Base-by-base conservation (phyloP, 148 eudicot species). In the Spergularia marina region DNA sequence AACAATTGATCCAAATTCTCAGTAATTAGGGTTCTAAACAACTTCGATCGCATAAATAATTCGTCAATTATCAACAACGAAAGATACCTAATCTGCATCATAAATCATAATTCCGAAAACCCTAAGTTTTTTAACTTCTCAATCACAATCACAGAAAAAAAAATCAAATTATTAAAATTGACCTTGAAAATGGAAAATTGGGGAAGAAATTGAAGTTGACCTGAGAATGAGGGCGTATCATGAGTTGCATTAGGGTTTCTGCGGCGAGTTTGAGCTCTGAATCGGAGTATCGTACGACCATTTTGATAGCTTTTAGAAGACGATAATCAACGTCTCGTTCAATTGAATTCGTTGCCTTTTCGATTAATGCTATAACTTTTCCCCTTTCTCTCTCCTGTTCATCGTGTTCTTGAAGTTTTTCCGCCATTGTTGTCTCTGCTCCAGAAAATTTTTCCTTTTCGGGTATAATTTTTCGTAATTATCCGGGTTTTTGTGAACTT, bases 141-240 rank as follows among this genome's bases (percentile, higher is more conserved):
- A 30, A 30, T 30, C 36, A 30, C 36, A 30, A 30, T 30, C 36
- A 30, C 36, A 30, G 1, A 30, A 30, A 2, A 0, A 0, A 30
- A 0, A 36, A 70, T 30, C 17, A 13, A 0, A 7, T 52, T 3
- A 78, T 39, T 47, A 16, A 9, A 70, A 70, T 7, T 23, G 30
- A 68, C 11, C 7, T 18, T 53, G 17, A 13, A 15, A 60, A 39
- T 41, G 47, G 15, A 65, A 5, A 53, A n/a, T 40, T 56, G 10
- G 0, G 44, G 16, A 62, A 44, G 56, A 30, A 30, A 3, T 3
- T 53, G 4, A 57, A 21, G 0, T 3, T 5, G 12, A 91, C 97
- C 98, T 95, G 99, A 79, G 99, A 89, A 66, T 95, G 99, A 30
- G 83, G 87, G 53, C 91, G 93, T 51, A 89, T 94, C 97, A 94